Evolutionary conservation across 2,329 filamentous ascomycete species (phyloP).

Genomic region (Podosphaera xanthii): DNA sequence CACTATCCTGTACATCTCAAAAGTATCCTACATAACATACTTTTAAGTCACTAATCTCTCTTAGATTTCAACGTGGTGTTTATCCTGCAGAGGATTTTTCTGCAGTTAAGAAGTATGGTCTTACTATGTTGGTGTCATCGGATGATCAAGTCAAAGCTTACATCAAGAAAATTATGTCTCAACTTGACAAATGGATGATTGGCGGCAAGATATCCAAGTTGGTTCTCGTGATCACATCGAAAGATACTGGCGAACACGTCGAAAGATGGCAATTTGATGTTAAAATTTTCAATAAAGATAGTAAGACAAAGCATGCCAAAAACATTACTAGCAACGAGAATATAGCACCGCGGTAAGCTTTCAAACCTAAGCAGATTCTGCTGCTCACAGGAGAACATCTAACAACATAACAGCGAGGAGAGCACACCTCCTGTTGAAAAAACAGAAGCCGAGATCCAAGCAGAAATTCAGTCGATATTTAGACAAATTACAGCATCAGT

Average conservation of each 20-base stretch:
- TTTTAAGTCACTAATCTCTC: conserved; percentile 1
- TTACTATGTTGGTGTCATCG: conserved; percentile 62
- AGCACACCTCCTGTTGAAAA: conserved; percentile 35
- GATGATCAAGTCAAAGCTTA: conserved; percentile 98
- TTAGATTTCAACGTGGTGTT: conserved; percentile 61
- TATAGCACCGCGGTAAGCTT: conserved; percentile 26
- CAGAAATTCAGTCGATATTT: conserved; percentile 91
- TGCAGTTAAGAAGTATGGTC: conserved; percentile 95
- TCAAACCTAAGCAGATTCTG: background rate
- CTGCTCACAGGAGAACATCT: background rate
- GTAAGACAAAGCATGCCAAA: conserved; percentile 21
- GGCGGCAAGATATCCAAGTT: conserved; percentile 93
- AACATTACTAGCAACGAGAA: conserved; percentile 48
- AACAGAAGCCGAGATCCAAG: conserved; percentile 80
- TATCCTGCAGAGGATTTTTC: conserved; percentile 94
- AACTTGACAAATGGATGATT: conserved; percentile 94
- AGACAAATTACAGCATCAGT: conserved; percentile 95
- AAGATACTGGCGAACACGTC: conserved; percentile 87
- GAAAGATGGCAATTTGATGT: conserved; percentile 98
- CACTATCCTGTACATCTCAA: conserved; percentile 52
- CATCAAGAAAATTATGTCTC: conserved; percentile 97
- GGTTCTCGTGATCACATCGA: conserved; percentile 88
- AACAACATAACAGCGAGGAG: conserved; percentile 1
- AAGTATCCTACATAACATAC: background rate
- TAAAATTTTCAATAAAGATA: conserved; percentile 30